Base-by-base conservation (phyloP, 208 protist genomes). In the Spironucleus salmonicida region DNA sequence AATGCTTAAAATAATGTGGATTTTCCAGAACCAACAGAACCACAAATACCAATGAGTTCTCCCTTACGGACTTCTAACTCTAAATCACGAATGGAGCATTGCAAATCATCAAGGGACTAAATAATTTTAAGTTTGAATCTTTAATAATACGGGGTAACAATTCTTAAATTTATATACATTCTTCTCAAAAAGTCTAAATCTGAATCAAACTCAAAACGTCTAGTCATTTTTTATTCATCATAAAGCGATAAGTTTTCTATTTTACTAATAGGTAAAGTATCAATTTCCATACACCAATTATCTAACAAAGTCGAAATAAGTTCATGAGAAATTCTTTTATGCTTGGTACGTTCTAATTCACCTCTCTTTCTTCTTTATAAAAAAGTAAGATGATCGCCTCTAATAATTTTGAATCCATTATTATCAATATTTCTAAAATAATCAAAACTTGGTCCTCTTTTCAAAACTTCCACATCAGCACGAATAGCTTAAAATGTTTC, bases 1-100 rank as follows among this genome's bases (percentile, higher is more conserved):
- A 85, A 76, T 2, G 82, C 81, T 35, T 57, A n/a, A 29, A 83
- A 59, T 38, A 84, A 58, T n/a, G 75, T 68, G 27, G 71, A 74
- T 61, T 85, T 84, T 49, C 82, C 82, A 35, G 26, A 42, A 1
- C 82, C 82, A 15, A 85, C 82, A 13, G 35, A n/a, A 75, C 82
- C 82, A 1, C 68, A 62, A 59, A 85, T 26, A 41, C 38, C 74
- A 32, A 67, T 58, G 15, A 85, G 66, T 59, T 32, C 32, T n/a
- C 80, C 80, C n/a, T 30, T 59, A 40, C 38, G 1, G 0, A 83
- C 42, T 0, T 39, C 1, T 32, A 85, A 2, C 15, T 23, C 67
- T 35, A 85, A 76, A 57, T 82, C 61, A 29, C 26, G 59, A 34
- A 83, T 35, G 0, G 30, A 34, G 23, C 7, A 26, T 1, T 4